Conservation (phyloP, 495 filamentous ascomycete genomes). For the Talaromyces thailandensis region DNA sequence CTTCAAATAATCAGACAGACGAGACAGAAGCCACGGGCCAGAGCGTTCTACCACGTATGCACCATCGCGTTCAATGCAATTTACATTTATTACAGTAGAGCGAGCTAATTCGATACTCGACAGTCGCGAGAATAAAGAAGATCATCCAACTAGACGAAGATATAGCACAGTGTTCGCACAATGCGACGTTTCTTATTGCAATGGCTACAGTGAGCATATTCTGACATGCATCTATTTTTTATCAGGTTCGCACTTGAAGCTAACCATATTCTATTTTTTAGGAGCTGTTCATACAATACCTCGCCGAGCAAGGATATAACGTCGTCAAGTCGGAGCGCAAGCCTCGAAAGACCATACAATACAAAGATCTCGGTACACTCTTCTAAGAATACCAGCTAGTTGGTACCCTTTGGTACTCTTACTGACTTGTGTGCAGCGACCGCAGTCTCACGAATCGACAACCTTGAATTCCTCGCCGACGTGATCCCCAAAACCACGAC, state of each 20-base stretch:
- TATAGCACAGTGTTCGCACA: conserved; percentile 74
- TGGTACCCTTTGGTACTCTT: background rate
- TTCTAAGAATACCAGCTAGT: background rate
- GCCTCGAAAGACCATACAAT: conserved; percentile 88
- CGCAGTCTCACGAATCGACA: conserved; percentile 81
- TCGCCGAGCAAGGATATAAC: conserved; percentile 76
- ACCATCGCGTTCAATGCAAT: background rate
- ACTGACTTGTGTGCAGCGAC: conserved; percentile 44
- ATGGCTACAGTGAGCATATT: conserved; percentile 61
- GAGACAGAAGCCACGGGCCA: conserved; percentile 66
- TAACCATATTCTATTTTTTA: conserved; percentile 22
- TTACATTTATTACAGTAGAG: too few relatives aligned
- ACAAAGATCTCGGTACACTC: conserved; percentile 74
- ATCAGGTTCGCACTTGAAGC: background rate
- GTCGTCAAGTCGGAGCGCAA: conserved; percentile 86
- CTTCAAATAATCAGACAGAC: conserved; percentile 40
- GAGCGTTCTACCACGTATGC: conserved; percentile 75
- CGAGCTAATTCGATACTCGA: background rate
- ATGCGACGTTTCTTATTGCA: conserved; percentile 90
- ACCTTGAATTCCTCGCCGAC: conserved; percentile 91
- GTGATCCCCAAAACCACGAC: conserved; percentile 78
- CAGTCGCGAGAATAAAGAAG: conserved; percentile 88
- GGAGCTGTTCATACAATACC: conserved; percentile 95
- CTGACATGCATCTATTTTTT: background rate
- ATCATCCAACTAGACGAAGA: conserved; percentile 86